A percentile compares a stretch with the other conserved stretches of the same genome.
phyloP scores from a whole-genome alignment of 31 red algal species.

The Asparagopsis taxiformis region DNA sequence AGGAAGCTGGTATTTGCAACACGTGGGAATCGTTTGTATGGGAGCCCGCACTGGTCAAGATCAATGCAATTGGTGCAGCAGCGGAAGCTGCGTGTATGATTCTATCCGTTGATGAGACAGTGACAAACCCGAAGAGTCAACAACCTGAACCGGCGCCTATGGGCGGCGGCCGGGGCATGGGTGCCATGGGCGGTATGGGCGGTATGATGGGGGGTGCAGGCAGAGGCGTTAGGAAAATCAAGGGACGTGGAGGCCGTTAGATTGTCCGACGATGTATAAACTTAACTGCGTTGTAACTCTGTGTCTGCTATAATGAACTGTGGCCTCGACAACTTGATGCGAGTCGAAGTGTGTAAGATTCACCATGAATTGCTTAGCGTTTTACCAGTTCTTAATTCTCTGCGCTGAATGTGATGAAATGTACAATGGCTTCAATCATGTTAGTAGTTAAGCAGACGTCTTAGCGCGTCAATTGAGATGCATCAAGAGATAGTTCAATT shows the following conservation, averaged over 20 bases:
- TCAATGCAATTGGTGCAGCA: slow-evolving; percentile 92
- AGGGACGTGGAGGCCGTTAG: slow-evolving; percentile 71
- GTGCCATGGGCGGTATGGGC: slow-evolving; percentile 34
- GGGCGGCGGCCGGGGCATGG: slow-evolving; percentile 31
- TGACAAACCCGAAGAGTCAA: slow-evolving; percentile 90
- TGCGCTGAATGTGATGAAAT: too few relatives aligned
- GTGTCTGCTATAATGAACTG: too few relatives aligned
- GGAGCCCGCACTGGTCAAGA: slow-evolving; percentile 97
- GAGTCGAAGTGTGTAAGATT: too few relatives aligned
- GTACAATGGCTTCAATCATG: background rate
- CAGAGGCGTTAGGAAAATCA: slow-evolving; percentile 63
- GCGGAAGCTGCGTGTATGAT: slow-evolving; percentile 98
- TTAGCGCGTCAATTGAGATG: too few relatives aligned
- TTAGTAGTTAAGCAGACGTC: slow-evolving; percentile 4
- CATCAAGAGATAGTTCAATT: too few relatives aligned
- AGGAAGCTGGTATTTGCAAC: slow-evolving; percentile 87
- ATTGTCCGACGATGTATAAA: background rate
- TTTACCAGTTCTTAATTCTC: too few relatives aligned
- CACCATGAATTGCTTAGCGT: too few relatives aligned
- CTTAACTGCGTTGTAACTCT: background rate
- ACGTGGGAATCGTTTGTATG: slow-evolving; percentile 94
- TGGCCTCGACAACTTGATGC: too few relatives aligned
- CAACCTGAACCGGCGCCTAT: slow-evolving; percentile 28
- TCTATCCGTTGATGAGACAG: slow-evolving; percentile 95
- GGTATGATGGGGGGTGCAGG: slow-evolving; percentile 78